Conservation (phyloP, 2,329 filamentous ascomycete species). For the Epichloe hybrida region DNA sequence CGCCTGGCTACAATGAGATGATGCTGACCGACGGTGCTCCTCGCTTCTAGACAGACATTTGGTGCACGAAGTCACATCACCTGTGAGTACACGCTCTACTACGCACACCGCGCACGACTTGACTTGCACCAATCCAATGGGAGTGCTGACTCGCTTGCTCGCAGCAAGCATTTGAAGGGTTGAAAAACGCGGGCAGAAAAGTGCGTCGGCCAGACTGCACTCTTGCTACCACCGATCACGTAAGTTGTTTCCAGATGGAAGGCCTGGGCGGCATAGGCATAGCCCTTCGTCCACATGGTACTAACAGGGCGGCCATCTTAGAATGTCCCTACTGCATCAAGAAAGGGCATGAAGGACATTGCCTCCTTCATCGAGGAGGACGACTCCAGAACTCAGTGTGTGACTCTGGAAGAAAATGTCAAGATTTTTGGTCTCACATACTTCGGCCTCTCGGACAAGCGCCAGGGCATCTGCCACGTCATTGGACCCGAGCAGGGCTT, state of each 20-base stretch:
- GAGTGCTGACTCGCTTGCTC: neutral
- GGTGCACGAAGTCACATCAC: constrained; percentile 96
- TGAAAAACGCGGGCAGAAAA: constrained; percentile 74
- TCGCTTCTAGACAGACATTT: constrained; percentile 65
- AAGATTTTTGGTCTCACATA: constrained; percentile 94
- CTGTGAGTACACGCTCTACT: constrained; percentile 39
- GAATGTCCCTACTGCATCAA: constrained; percentile 87
- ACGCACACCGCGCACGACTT: neutral
- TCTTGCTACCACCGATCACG: constrained; percentile 89
- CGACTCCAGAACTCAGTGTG: constrained; percentile 85
- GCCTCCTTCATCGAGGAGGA: constrained; percentile 88
- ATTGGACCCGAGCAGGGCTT: constrained; percentile 98
- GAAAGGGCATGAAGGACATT: constrained; percentile 89
- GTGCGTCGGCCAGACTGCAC: constrained; percentile 95
- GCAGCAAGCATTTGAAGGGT: constrained; percentile 91
- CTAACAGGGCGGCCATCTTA: constrained; percentile 22
- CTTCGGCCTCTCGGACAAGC: constrained; percentile 85
- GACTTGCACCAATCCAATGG: neutral
- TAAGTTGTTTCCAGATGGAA: constrained; percentile 33
- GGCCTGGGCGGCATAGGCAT: neutral
- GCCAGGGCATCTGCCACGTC: constrained; percentile 96
- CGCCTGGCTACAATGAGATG: neutral
- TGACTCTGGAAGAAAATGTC: constrained; percentile 94
- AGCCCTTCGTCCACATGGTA: too few species aligned
- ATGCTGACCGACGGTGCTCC: neutral